phyloP scores from a whole-genome alignment of 345 rosid genomes.

The Heritiera littoralis region DNA sequence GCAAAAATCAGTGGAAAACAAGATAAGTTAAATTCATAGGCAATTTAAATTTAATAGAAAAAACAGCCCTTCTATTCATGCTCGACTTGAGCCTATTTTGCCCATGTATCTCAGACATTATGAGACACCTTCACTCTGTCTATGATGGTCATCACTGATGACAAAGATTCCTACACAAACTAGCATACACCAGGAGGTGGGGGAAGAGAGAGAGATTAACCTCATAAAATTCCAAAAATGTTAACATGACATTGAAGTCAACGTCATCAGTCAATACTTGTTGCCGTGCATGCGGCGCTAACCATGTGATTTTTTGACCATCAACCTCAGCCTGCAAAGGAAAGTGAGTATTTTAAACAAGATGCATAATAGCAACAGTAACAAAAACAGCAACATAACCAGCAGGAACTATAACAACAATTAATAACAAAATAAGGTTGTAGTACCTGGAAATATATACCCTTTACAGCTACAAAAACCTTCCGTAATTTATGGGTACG shows the following conservation, averaged over 20 bases:
- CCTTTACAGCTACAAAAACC: constrained; percentile 89
- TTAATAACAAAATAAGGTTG: constrained; percentile 4
- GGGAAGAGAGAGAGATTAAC: constrained; percentile 31
- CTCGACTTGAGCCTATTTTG: neutral
- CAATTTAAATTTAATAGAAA: neutral
- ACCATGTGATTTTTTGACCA: constrained; percentile 95
- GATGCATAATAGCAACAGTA: neutral
- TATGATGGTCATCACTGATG: neutral
- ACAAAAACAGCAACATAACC: neutral
- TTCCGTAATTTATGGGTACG: constrained; percentile 80
- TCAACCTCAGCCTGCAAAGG: constrained; percentile 79
- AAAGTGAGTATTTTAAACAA: constrained; percentile 3
- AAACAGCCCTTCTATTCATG: neutral
- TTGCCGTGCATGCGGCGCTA: constrained; percentile 86
- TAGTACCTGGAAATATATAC: constrained; percentile 89
- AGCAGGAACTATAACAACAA: neutral
- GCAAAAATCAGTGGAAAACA: neutral
- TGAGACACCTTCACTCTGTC: neutral
- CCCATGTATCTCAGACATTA: neutral
- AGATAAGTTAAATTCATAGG: neutral
- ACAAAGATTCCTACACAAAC: neutral
- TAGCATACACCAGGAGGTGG: neutral
- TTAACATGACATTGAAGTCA: constrained; percentile 74
- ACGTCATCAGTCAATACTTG: constrained; percentile 94
- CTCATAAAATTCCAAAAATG: constrained; percentile 95